Base-by-base conservation (phyloP, 768 basidiomycete species). In the Boletus eberwhitei region DNA sequence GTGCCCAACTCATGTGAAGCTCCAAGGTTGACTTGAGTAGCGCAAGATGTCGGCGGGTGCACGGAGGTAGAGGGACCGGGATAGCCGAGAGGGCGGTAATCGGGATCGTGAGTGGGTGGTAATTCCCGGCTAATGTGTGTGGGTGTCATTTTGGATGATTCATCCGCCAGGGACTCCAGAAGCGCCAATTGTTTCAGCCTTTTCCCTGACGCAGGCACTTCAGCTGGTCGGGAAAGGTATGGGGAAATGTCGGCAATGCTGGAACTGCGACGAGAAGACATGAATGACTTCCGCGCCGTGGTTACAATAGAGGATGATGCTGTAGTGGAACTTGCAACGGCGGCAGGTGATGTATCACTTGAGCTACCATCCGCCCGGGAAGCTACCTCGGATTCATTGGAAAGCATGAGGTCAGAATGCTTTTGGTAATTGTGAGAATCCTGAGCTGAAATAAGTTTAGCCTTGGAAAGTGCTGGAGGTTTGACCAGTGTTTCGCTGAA, bases 161-260 rank as follows among this genome's bases (percentile, higher is more conserved):
- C 88, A 61, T 85, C 82, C 0, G 84, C 87, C 35, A 90, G 83
- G 14, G 81, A 75, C 65, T 90, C 87, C 12, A 89, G 73, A 55
- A 90, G 74, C 2, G 87, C 87, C 24, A 87, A 75, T 59, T 85
- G 89, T 68, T 83, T 83, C 68, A 88, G 68, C 53, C 78, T 81
- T 65, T 84, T 87, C 14, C 83, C 79, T 32, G 84, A 83, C 5
- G 78, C 72, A 8, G 83, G 79, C 11, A 82, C 71, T 57, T 81
- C 84, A 24, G 72, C 68, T 8, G 81, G 72, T 50, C 79, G 79
- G 11, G 81, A 73, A 48, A 88, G 71, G 66, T 89, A 88, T 0
- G 87, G 86, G 8, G 86, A 87, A 52, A 88, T 82, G 62, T 87
- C 86, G 14, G 85, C 80, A 21, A 79, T 79, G 36, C 77, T 78